phyloP scores from a whole-genome alignment of 2,329 filamentous ascomycete genomes.

The Penicillium capsulatum region DNA sequence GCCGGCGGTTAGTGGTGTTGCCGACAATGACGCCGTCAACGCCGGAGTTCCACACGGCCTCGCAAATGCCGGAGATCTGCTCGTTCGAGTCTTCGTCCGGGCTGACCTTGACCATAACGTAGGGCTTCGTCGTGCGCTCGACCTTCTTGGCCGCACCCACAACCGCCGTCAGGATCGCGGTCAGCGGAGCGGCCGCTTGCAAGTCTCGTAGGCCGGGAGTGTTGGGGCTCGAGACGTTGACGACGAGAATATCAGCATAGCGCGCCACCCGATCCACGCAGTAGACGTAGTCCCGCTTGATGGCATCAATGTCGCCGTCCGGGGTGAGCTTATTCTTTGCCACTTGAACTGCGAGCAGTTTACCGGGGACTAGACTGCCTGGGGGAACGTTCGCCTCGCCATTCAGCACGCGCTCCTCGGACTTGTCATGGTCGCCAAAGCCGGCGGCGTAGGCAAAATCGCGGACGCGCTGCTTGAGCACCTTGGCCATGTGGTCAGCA shows the following conservation, averaged over 20 bases:
- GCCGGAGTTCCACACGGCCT: constrained; percentile 75
- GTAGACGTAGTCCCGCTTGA: constrained; percentile 76
- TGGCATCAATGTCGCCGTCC: constrained; percentile 76
- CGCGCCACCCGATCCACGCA: constrained; percentile 77
- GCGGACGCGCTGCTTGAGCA: constrained; percentile 71
- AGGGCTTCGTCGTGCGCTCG: constrained; percentile 67
- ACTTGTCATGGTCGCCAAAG: constrained; percentile 57
- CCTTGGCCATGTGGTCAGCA: constrained; percentile 77
- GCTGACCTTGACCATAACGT: constrained; percentile 96
- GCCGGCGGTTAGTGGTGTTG: constrained; percentile 86
- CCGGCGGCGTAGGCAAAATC: constrained; percentile 69
- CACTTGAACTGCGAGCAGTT: constrained; percentile 82
- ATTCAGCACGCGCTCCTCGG: constrained; percentile 69
- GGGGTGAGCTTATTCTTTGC: constrained; percentile 95
- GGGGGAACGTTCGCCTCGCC: constrained; percentile 73
- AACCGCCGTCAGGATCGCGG: constrained; percentile 73
- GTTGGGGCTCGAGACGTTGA: constrained; percentile 96
- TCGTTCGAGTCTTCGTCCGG: constrained; percentile 85
- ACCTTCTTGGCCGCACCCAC: constrained; percentile 70
- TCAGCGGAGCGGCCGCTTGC: constrained; percentile 79
- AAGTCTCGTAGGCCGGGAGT: constrained; percentile 85
- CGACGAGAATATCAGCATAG: constrained; percentile 93
- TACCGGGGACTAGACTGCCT: constrained; percentile 71
- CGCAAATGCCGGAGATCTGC: constrained; percentile 82
- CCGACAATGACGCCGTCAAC: constrained; percentile 96